phyloP scores from a whole-genome alignment of 768 basidiomycete genomes.

The Brasilioporus rufonigricans region DNA sequence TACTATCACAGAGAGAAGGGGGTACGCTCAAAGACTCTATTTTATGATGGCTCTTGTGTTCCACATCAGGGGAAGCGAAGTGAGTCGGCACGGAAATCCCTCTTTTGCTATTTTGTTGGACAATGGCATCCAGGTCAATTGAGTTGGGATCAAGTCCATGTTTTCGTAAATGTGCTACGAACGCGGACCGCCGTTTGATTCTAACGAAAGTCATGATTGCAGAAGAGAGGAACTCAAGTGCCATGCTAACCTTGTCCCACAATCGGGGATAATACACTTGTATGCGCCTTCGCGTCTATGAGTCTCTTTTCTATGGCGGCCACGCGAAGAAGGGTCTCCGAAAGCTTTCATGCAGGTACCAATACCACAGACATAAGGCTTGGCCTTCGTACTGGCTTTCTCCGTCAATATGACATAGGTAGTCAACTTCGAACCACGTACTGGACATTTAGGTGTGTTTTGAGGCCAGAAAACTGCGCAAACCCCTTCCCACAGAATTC shows the following conservation, averaged over 20 bases:
- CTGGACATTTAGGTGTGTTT: constrained; percentile 67
- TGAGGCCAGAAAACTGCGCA: constrained; percentile 56
- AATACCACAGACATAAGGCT: constrained; percentile 52
- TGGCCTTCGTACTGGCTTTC: constrained; percentile 43
- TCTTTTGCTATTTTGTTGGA: constrained; percentile 10
- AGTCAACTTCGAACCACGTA: constrained; percentile 34
- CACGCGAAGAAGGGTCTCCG: constrained; percentile 67
- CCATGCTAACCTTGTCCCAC: constrained; percentile 44
- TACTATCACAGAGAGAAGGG: constrained; percentile 11
- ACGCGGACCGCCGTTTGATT: constrained; percentile 64
- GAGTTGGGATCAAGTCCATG: constrained; percentile 37
- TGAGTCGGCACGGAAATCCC: constrained; percentile 14
- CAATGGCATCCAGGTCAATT: constrained; percentile 24
- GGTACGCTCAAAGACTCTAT: constrained; percentile 7
- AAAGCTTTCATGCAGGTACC: constrained; percentile 49
- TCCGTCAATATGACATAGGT: constrained; percentile 8
- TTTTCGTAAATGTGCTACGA: constrained; percentile 51
- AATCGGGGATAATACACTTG: constrained; percentile 44
- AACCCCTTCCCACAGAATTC: constrained; percentile 53
- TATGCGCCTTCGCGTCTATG: constrained; percentile 45
- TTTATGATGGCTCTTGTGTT: background rate
- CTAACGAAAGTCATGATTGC: constrained; percentile 30
- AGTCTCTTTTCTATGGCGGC: constrained; percentile 62
- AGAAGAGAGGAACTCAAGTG: background rate
- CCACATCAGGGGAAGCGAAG: constrained; percentile 1